phyloP scores from a whole-genome alignment of 345 rosid genomes.

The Capsella bursapastoris region DNA sequence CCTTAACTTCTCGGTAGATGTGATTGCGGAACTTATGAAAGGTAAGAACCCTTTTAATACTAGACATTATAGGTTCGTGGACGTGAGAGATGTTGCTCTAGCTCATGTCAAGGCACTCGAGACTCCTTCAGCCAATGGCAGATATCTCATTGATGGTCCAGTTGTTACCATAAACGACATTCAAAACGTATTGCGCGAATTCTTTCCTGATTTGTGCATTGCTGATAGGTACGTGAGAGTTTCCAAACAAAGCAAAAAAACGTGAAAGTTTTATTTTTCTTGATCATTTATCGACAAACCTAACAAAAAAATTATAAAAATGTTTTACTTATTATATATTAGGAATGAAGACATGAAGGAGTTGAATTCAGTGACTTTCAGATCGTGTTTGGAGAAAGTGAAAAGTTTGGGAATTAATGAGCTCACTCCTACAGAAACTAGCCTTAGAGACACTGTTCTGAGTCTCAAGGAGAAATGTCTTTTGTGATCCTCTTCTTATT shows the following conservation, averaged over 20 bases:
- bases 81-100: conserved; percentile 58
- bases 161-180: conserved; percentile 14
- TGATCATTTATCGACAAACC: not conserved
- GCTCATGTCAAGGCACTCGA: conserved; percentile 60
- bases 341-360: conserved; percentile 8
- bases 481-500: conserved; percentile 18
- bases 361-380: conserved; percentile 1
- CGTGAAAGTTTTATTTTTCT: not conserved
- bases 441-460: conserved; percentile 60
- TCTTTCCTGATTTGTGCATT: conserved; percentile 41
- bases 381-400: conserved; percentile 30
- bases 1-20: conserved; percentile 37
- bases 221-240: conserved; percentile 14
- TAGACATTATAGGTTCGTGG: conserved; percentile 42
- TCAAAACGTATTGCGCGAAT: conserved; percentile 29
- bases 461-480: conserved; percentile 47
- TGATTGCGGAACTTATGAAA: conserved; percentile 35
- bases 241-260: not conserved
- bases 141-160: conserved; percentile 48
- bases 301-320: not conserved
- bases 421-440: conserved; percentile 56
- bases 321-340: not conserved
- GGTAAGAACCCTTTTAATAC: conserved; percentile 38
- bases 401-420: conserved; percentile 43
- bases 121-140: conserved; percentile 50